Conservation (phyloP, 139 green algal species). For the Trebouxia sp. region DNA sequence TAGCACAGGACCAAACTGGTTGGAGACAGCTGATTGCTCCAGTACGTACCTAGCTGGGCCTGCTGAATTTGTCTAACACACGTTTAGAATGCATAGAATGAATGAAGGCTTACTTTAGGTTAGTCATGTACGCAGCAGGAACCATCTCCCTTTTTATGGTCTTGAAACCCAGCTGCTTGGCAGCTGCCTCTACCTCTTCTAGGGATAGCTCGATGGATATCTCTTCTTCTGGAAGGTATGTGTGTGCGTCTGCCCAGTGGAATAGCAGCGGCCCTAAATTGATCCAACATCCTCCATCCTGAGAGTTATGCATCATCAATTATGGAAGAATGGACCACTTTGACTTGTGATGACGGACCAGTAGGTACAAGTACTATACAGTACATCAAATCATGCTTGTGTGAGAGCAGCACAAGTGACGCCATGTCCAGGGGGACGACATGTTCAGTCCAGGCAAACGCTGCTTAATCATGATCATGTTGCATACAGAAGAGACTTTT, state of each 20-base stretch:
- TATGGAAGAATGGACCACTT: too few relatives aligned
- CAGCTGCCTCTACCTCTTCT: slow-evolving; percentile 62
- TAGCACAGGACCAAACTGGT: not conserved
- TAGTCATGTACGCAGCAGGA: slow-evolving; percentile 32
- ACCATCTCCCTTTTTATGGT: slow-evolving; percentile 36
- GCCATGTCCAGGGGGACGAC: too few relatives aligned
- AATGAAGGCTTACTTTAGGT: slow-evolving; percentile 28
- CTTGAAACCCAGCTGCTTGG: slow-evolving; percentile 56
- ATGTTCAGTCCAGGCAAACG: too few relatives aligned
- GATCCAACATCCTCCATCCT: slow-evolving; percentile 81
- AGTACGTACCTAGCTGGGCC: too few relatives aligned
- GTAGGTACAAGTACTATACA: too few relatives aligned
- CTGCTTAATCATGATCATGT: too few relatives aligned
- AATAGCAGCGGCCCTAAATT: slow-evolving; percentile 96
- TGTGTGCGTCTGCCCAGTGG: slow-evolving; percentile 44
- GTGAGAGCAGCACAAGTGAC: too few relatives aligned
- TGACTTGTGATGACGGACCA: not conserved
- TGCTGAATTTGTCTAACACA: not conserved
- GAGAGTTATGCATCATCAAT: too few relatives aligned
- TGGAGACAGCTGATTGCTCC: too few relatives aligned
- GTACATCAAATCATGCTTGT: too few relatives aligned
- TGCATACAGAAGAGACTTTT: too few relatives aligned
- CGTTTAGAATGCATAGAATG: not conserved
- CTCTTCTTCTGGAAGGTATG: slow-evolving; percentile 46
- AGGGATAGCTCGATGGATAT: slow-evolving; percentile 80